These are phyloP conservation scores for Tephrocybe sp. DNA, from an alignment of 768 basidiomycete species.

Conservation along the genomic window DNA sequence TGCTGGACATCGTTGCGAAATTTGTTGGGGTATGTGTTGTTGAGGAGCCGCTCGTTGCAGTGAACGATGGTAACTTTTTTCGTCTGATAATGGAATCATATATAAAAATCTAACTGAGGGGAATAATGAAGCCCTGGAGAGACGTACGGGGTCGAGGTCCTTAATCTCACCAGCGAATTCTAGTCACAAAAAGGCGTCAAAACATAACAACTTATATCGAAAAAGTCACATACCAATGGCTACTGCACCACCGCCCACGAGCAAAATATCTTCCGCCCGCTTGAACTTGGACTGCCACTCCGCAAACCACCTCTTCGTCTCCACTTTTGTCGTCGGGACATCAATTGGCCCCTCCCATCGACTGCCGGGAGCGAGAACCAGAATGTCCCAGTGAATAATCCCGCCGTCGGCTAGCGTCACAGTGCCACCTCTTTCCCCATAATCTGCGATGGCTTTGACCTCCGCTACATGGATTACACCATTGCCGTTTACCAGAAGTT, in stretches of 20 bases:
- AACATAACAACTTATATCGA: not conserved
- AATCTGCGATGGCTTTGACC: slow-evolving; percentile 31
- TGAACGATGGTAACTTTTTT: slow-evolving; percentile 66
- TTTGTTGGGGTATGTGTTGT: slow-evolving; percentile 51
- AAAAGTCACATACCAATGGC: slow-evolving; percentile 39
- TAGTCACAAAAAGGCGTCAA: slow-evolving; percentile 12
- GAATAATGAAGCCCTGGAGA: not conserved
- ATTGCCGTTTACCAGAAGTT: slow-evolving; percentile 44
- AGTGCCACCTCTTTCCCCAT: slow-evolving; percentile 37
- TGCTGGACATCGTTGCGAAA: slow-evolving; percentile 49
- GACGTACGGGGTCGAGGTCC: slow-evolving; percentile 37
- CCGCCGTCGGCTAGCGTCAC: slow-evolving; percentile 54
- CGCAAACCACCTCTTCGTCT: slow-evolving; percentile 24
- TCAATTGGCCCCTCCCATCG: slow-evolving; percentile 50
- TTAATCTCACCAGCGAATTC: slow-evolving; percentile 45
- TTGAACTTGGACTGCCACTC: slow-evolving; percentile 34
- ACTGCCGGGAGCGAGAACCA: slow-evolving; percentile 62
- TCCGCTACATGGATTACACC: slow-evolving; percentile 43
- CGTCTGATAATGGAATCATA: slow-evolving; percentile 20
- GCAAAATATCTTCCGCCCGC: slow-evolving; percentile 42
- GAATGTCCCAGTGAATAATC: slow-evolving; percentile 47
- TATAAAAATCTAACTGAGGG: slow-evolving; percentile 12
- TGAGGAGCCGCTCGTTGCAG: slow-evolving; percentile 50
- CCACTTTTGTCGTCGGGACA: slow-evolving; percentile 38
- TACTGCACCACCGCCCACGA: slow-evolving; percentile 60